Base-by-base conservation (phyloP, 164 flowering plant species). In the Berberis thunbergii region DNA sequence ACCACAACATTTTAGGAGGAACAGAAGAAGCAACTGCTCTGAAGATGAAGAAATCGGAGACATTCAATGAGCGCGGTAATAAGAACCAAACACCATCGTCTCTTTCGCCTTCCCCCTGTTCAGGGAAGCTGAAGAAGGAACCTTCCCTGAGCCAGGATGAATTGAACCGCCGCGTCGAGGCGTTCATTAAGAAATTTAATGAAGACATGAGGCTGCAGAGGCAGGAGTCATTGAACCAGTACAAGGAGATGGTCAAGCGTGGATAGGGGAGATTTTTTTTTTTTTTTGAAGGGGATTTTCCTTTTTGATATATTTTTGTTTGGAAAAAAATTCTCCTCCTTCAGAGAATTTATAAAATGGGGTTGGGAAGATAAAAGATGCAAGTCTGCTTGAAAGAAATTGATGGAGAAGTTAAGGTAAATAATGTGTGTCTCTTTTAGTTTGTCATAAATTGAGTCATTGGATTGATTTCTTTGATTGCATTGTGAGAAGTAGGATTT, bases 121-220 rank as follows among this genome's bases (percentile, higher is more conserved):
- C 73, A 4, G 74, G 67, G 66, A 78, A 70, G 82, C 76, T 87
- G 4, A 70, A 65, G 74, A 73, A 62, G 55, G 91, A 86, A 42
- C 68, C 90, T 62, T 89, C 91, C 49, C 71, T 79, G 85, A 63
- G 93, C 64, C 93, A 87, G 70, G 96, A 87, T 67, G 96, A 89
- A 73, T 61, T 89, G 81, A 87, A 89, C 67, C 67, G 76, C 46
- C 75, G 88, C 60, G 90, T 84, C 1, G 97, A 89, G 68, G 97
- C 91, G 56, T 89, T 87, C 41, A 89, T 89, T 11, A 83, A 80
- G 65, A 89, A 87, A 80, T 81, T 87, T 56, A 89, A 87, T 46
- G 85, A 84, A 68, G 90, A 89, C 6, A 88, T 88, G 88, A 79
- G 87, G 77, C 38, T 85, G 81, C 92, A 88, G 79, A 73, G 90